Percentiles rank a stretch among this genome's conserved stretches.
Evolutionary conservation across 2,329 filamentous ascomycete genomes (phyloP).

Genomic region (Fonsecaea monophora): DNA sequence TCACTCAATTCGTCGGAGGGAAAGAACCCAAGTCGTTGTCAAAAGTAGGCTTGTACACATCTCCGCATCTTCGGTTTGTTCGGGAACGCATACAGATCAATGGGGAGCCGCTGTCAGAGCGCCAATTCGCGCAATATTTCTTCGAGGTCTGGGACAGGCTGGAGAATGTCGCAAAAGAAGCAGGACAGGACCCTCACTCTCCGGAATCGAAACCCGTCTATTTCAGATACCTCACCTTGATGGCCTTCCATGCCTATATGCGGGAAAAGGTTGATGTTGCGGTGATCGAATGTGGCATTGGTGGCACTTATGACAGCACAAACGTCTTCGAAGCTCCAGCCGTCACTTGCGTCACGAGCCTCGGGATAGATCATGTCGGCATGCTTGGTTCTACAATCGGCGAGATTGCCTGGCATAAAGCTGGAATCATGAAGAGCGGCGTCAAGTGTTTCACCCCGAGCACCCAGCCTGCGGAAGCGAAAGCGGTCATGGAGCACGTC

Average conservation of each 20-base stretch:
- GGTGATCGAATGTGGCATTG: conserved; percentile 91
- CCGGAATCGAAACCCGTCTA: conserved; percentile 79
- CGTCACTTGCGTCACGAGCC: conserved; percentile 75
- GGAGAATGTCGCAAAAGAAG: conserved; percentile 59
- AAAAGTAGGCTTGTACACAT: conserved; percentile 81
- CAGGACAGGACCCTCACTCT: conserved; percentile 58
- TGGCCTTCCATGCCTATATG: conserved; percentile 85
- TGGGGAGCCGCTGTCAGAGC: conserved; percentile 71
- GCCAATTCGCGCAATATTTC: conserved; percentile 76
- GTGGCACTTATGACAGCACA: conserved; percentile 90
- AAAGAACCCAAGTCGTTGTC: conserved; percentile 44
- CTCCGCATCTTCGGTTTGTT: conserved; percentile 81
- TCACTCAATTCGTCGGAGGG: conserved; percentile 64
- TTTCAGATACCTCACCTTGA: conserved; percentile 87
- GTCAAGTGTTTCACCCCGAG: conserved; percentile 67
- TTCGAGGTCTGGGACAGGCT: conserved; percentile 81
- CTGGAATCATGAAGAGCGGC: conserved; percentile 78
- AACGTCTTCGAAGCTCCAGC: conserved; percentile 78
- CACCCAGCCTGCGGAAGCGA: conserved; percentile 59
- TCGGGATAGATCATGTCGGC: conserved; percentile 84
- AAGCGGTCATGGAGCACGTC: conserved; percentile 63
- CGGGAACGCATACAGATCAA: conserved; percentile 85
- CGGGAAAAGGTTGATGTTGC: conserved; percentile 76
- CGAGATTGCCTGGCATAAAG: conserved; percentile 91
- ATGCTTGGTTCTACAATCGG: conserved; percentile 81